phyloP scores from a whole-genome alignment of 129 eudicot genomes.

The Helianthus tuberosus region DNA sequence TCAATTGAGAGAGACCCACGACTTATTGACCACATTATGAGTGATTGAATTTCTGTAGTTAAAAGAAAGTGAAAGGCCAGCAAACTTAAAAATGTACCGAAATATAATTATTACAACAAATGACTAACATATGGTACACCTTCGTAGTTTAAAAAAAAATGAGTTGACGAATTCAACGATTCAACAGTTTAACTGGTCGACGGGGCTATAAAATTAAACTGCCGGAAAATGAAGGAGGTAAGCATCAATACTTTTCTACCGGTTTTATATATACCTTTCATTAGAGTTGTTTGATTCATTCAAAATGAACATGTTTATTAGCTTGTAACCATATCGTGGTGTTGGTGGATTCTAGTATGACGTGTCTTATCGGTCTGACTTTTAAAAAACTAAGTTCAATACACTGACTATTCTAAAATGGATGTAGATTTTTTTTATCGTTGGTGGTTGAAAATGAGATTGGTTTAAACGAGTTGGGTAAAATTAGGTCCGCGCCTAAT shows the following conservation, averaged over 20 bases:
- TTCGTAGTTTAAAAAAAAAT: no score
- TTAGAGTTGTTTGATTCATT: neutral
- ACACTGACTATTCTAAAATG: neutral
- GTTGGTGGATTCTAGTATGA: no score
- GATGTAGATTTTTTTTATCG: neutral
- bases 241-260: neutral
- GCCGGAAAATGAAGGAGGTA: neutral
- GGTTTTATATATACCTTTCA: neutral
- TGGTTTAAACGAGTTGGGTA: neutral
- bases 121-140: neutral
- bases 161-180: neutral
- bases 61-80: neutral
- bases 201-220: neutral
- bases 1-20: constrained; percentile 31
- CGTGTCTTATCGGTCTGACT: no score
- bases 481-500: neutral
- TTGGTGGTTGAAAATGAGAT: neutral
- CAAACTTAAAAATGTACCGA: neutral
- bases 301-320: no score
- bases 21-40: constrained; percentile 31
- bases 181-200: neutral
- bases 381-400: no score
- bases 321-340: no score
- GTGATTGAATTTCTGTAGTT: constrained; percentile 16
- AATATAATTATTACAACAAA: neutral